Conservation (phyloP, 2,329 filamentous ascomycete genomes). For the Allantophomopsis lycopodina region DNA sequence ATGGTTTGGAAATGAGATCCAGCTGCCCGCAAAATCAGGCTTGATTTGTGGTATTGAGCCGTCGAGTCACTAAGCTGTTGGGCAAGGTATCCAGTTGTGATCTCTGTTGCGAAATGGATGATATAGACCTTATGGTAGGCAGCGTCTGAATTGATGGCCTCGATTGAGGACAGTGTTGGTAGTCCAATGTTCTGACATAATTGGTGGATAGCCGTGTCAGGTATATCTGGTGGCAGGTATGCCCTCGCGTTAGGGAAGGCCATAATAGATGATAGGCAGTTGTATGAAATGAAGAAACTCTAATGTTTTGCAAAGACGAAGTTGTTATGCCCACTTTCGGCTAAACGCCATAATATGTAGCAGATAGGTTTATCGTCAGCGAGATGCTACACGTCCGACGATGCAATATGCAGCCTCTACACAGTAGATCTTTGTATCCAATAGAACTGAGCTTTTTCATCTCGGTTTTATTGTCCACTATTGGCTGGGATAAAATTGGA, state of each 20-base stretch:
- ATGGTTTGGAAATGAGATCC: constrained; percentile 20
- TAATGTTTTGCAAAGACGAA: too few relatives aligned
- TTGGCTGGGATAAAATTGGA: too few relatives aligned
- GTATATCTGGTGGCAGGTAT: not conserved
- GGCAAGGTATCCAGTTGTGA: not conserved
- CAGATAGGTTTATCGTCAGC: too few relatives aligned
- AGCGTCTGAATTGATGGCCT: not conserved
- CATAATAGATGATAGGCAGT: too few relatives aligned
- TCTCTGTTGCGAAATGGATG: not conserved
- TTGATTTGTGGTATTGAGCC: not conserved
- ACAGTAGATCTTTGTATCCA: too few relatives aligned
- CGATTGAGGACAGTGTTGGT: not conserved
- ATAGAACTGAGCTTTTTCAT: too few relatives aligned
- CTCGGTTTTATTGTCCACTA: too few relatives aligned
- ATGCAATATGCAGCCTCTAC: too few relatives aligned
- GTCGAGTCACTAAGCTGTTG: not conserved
- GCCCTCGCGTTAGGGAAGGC: not conserved
- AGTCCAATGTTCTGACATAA: not conserved
- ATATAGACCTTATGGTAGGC: not conserved
- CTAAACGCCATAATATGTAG: too few relatives aligned
- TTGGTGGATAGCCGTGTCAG: not conserved
- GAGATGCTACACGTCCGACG: too few relatives aligned
- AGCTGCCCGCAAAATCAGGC: constrained; percentile 17
- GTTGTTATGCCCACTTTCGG: too few relatives aligned
- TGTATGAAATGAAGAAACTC: too few relatives aligned